Evolutionary conservation across 1,284 basidiomycete genomes (phyloP).

Genomic region (Rhodofomes roseus): DNA sequence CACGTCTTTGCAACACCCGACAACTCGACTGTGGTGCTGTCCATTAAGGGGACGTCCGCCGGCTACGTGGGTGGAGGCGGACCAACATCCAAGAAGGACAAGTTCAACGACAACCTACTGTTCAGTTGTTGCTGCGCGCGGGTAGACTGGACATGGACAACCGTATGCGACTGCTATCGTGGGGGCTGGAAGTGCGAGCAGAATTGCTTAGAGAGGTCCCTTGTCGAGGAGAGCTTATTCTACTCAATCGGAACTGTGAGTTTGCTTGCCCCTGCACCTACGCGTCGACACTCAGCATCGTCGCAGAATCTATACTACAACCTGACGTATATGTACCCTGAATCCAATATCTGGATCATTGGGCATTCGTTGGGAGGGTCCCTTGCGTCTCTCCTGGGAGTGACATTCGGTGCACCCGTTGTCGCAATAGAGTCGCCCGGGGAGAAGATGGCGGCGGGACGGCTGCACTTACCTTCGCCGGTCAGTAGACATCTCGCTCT

Average conservation of each 20-base stretch:
- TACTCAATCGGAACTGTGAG: slow-evolving; percentile 81
- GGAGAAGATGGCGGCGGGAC: slow-evolving; percentile 79
- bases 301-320: slow-evolving; percentile 89
- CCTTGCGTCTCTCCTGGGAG: slow-evolving; percentile 81
- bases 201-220: slow-evolving; percentile 75
- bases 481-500: slow-evolving; percentile 38
- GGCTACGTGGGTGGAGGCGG: slow-evolving; percentile 78
- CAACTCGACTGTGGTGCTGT: slow-evolving; percentile 84
- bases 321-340: slow-evolving; percentile 89
- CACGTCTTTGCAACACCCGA: slow-evolving; percentile 84
- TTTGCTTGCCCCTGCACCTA: slow-evolving; percentile 8
- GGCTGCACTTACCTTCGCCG: slow-evolving; percentile 86
- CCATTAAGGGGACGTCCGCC: slow-evolving; percentile 93
- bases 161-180: slow-evolving; percentile 91
- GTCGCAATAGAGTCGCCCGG: slow-evolving; percentile 92
- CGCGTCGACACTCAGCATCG: not conserved
- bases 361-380: slow-evolving; percentile 90
- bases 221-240: slow-evolving; percentile 86
- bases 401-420: slow-evolving; percentile 90
- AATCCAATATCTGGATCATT: slow-evolving; percentile 89
- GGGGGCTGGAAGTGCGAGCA: slow-evolving; percentile 83
- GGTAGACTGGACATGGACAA: slow-evolving; percentile 92
- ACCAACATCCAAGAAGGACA: slow-evolving; percentile 88
- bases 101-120: slow-evolving; percentile 92
- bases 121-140: slow-evolving; percentile 98